These are phyloP conservation scores for Pseudogymnoascus sp. DNA, from an alignment of 2,329 filamentous ascomycete species.

Conservation along the genomic window DNA sequence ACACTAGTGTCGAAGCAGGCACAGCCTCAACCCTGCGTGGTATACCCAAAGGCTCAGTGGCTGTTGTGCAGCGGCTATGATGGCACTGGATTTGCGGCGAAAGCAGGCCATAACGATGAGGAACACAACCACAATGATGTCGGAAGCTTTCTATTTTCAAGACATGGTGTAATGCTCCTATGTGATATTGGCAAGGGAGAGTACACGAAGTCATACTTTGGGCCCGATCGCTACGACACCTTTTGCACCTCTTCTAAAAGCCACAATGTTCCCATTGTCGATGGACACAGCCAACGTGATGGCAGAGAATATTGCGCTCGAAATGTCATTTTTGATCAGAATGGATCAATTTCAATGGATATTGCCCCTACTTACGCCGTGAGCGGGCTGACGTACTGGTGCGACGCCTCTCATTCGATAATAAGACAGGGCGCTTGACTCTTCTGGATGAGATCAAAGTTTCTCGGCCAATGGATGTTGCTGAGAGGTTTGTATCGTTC, in stretches of 20 bases:
- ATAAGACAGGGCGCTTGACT: background rate
- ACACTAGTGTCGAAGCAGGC: background rate
- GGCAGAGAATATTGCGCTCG: background rate
- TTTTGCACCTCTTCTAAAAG: background rate
- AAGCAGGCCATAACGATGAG: conserved; percentile 2
- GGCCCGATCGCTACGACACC: background rate
- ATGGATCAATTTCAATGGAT: background rate
- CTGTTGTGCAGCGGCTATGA: background rate
- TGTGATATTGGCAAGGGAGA: background rate
- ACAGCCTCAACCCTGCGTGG: background rate
- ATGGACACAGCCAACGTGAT: background rate
- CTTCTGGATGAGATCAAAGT: background rate
- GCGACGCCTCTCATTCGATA: background rate
- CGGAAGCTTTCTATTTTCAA: background rate
- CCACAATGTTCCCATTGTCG: background rate
- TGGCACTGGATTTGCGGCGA: background rate
- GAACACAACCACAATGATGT: background rate
- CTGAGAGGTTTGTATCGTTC: background rate
- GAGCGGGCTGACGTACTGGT: background rate
- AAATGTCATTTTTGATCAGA: background rate
- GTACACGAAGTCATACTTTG: conserved; percentile 3
- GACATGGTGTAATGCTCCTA: background rate
- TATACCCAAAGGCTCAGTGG: background rate
- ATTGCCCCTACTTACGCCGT: background rate
- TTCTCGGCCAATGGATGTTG: background rate